These are phyloP conservation scores for Wickerhamiella brachini DNA, from an alignment of 805 yeast species.

Conservation along the genomic window DNA sequence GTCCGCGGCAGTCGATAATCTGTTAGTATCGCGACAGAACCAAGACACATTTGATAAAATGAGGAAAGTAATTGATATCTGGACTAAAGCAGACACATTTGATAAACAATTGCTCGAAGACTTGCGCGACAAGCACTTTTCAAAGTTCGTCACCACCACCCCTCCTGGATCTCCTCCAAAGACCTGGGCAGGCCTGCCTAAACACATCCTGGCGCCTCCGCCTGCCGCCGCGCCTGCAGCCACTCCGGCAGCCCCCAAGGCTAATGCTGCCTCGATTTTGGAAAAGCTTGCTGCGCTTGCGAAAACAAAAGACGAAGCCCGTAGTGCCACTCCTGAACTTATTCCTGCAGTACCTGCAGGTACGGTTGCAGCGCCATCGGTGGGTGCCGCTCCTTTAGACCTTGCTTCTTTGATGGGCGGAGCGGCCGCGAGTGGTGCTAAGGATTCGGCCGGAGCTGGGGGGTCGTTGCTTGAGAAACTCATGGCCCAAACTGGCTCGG, in stretches of 20 bases:
- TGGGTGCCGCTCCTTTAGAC: background rate
- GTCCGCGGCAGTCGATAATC: constrained; percentile 40
- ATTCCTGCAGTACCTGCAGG: background rate
- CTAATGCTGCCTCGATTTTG: constrained; percentile 29
- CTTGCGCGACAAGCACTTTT: constrained; percentile 46
- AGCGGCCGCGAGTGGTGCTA: too few relatives aligned
- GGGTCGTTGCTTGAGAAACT: background rate
- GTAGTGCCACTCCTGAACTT: background rate
- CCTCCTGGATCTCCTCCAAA: constrained; percentile 57
- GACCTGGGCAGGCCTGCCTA: constrained; percentile 19
- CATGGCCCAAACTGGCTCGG: background rate
- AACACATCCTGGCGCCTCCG: constrained; percentile 7
- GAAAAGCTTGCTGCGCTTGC: constrained; percentile 43
- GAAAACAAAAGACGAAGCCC: background rate
- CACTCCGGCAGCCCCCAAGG: constrained; percentile 7
- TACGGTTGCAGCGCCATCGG: background rate
- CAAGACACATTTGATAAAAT: constrained; percentile 40
- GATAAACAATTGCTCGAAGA: constrained; percentile 38
- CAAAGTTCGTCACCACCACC: constrained; percentile 36
- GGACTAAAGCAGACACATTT: constrained; percentile 81
- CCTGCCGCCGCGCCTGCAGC: constrained; percentile 12
- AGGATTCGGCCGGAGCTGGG: too few relatives aligned
- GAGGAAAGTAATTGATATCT: constrained; percentile 74
- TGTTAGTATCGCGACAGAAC: constrained; percentile 22
- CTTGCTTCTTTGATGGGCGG: background rate